Conservation (phyloP, 352 stramenopile species). For the Pythium dissotocum region DNA sequence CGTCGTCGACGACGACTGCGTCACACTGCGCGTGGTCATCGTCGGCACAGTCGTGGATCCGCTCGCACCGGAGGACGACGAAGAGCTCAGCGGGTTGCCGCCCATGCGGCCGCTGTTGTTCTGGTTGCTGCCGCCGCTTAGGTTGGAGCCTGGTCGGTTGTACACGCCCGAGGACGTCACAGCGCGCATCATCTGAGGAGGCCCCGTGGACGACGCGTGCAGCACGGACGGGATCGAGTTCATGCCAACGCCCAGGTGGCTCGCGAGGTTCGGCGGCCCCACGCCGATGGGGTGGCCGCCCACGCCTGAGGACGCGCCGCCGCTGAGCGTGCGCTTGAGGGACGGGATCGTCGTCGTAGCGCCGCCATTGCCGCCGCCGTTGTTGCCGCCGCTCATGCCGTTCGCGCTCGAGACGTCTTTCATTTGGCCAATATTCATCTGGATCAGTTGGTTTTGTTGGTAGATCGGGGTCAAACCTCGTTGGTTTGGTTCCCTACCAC, state of each 20-base stretch:
- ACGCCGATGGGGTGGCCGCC: conserved; percentile 39
- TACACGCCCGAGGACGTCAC: conserved; percentile 83
- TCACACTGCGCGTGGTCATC: conserved; percentile 52
- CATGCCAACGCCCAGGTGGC: conserved; percentile 62
- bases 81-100: conserved; percentile 6
- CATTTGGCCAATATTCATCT: conserved; percentile 76
- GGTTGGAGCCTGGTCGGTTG: conserved; percentile 50
- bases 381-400: conserved; percentile 38
- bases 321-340: conserved; percentile 84
- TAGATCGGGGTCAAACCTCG: background rate
- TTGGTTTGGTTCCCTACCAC: background rate
- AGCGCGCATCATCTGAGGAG: conserved; percentile 81
- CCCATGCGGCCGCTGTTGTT: conserved; percentile 12
- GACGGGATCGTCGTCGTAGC: conserved; percentile 69
- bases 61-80: conserved; percentile 30
- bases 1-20: conserved; percentile 42
- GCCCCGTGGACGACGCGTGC: conserved; percentile 68
- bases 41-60: conserved; percentile 26
- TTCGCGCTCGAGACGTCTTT: conserved; percentile 45
- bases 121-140: conserved; percentile 6
- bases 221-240: conserved; percentile 82
- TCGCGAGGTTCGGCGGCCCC: conserved; percentile 36
- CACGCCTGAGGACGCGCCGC: conserved; percentile 41
- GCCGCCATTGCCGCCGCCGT: conserved; percentile 43
- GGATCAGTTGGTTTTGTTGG: conserved; percentile 1